Evolutionary conservation across 83 land plant genomes (phyloP).

Genomic region (Larix sibirica): DNA sequence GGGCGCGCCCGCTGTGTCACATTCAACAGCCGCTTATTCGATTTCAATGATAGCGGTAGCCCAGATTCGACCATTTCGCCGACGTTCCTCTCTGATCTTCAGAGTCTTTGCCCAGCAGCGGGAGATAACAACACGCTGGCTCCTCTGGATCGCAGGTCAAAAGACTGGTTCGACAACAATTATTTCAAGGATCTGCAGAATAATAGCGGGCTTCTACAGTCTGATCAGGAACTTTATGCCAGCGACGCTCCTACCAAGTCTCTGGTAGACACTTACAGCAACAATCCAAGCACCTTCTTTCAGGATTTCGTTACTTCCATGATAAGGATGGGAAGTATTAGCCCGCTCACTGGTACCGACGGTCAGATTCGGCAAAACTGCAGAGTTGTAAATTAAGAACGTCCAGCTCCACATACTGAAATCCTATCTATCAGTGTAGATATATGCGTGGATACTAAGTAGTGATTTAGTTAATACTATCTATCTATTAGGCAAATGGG

Average conservation of each 20-base stretch:
- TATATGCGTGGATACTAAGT: too few relatives aligned
- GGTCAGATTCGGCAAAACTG: conserved; percentile 49
- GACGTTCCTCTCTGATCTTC: conserved; percentile 27
- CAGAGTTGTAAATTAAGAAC: conserved; percentile 25
- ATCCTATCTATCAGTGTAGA: too few relatives aligned
- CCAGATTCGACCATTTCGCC: conserved; percentile 54
- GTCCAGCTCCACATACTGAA: too few relatives aligned
- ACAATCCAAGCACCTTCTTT: conserved; percentile 36
- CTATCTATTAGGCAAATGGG: too few relatives aligned
- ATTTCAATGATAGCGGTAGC: conserved; percentile 41
- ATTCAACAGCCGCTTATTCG: conserved; percentile 50
- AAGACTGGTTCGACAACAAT: conserved; percentile 52
- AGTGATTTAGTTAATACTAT: too few relatives aligned
- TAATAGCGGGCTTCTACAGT: conserved; percentile 49
- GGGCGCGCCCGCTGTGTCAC: conserved; percentile 52
- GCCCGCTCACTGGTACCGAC: conserved; percentile 49
- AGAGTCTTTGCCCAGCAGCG: conserved; percentile 35
- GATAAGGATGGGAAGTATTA: conserved; percentile 68
- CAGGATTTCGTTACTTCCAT: conserved; percentile 42
- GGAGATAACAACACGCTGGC: conserved; percentile 16
- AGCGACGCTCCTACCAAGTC: conserved; percentile 22
- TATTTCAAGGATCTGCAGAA: conserved; percentile 54
- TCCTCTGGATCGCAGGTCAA: conserved; percentile 46
- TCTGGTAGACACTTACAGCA: conserved; percentile 34
- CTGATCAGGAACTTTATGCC: conserved; percentile 55